Percentiles rank a stretch among this genome's conserved stretches.
Conservation (phyloP, 75 land plant species). For the Isoetes taiwanensis region DNA sequence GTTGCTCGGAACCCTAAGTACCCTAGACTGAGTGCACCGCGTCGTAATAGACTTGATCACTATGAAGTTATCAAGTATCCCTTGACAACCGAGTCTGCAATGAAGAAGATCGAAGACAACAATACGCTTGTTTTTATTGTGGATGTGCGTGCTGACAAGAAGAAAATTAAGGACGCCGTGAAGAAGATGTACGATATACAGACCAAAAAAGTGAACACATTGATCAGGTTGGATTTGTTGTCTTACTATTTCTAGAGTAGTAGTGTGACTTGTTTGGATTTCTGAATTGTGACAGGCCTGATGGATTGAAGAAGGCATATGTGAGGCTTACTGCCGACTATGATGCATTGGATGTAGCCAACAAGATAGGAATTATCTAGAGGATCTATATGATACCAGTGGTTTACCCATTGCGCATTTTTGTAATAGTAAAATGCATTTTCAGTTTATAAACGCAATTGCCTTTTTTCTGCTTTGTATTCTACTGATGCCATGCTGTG, state of each 20-base stretch:
- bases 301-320: conserved; percentile 6
- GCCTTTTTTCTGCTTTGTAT: too few species aligned
- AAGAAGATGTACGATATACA: conserved; percentile 17
- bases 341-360: conserved; percentile 4
- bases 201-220: conserved; percentile 16
- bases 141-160: conserved; percentile 21
- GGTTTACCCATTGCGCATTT: too few species aligned
- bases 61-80: conserved; percentile 24
- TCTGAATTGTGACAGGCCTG: conserved; percentile 14
- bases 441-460: too few species aligned
- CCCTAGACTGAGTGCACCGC: conserved; percentile 17
- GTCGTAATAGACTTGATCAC: conserved; percentile 19
- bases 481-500: too few species aligned
- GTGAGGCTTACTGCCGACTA: conserved; percentile 2
- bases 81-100: conserved; percentile 19
- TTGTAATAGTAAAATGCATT: too few species aligned
- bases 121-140: conserved; percentile 17
- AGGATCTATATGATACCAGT: too few species aligned
- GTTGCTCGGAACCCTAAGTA: conserved; percentile 15
- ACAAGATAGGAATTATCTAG: conserved; percentile 7
- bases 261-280: too few species aligned
- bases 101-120: conserved; percentile 27
- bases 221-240: background rate
- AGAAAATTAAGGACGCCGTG: conserved; percentile 11
- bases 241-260: too few species aligned